Base-by-base conservation (phyloP, 2,329 filamentous ascomycete species). In the Sarocladium oryzae region DNA sequence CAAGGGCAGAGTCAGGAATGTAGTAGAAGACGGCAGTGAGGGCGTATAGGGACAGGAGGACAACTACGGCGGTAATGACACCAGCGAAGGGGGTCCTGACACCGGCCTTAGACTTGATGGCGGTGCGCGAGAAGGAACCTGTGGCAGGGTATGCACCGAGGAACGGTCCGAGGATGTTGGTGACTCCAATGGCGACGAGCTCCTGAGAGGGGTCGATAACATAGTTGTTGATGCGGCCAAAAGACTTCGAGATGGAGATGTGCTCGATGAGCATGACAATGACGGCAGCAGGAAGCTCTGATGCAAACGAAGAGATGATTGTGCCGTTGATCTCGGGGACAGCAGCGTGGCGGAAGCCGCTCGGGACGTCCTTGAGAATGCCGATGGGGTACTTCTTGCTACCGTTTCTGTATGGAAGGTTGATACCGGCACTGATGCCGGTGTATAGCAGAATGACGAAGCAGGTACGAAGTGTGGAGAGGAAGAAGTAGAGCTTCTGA, bases 61-160 rank as follows among this genome's bases (percentile, higher is more conserved):
- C 89, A 10, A 95, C 81, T 18, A 89, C 54, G 1, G 86, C 89
- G 10, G 89, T 95, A 55, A 95, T 89, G 43, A 92, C 79, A 74
- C 89, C 89, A 30, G 88, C 89, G 52, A 95, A 82, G 1, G 89
- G 90, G 4, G 89, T 95, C 37, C 89, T 84, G 2, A 95, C 89
- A 63, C 89, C 89, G 50, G 89, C 88, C 70, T 95, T 95, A n/a
- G 89, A 88, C 69, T 95, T 95, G 73, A 96, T 95, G 49, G 89
- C 90, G 20, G 89, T 95, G 55, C 89, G 82, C 7, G 88, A 92
- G 74, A 96, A 96, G 2, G 89, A 95, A 5, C 89, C 90, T 10
- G 89, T 96, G 0, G 88, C 87, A 3, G 89, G 88, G 59, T 95
- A 96, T 2, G 76, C 89, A 49, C 89, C 87, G 1, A 92, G 72